phyloP scores from a whole-genome alignment of 2,329 filamentous ascomycete genomes.

The Paracorniculantispora psalliotae region DNA sequence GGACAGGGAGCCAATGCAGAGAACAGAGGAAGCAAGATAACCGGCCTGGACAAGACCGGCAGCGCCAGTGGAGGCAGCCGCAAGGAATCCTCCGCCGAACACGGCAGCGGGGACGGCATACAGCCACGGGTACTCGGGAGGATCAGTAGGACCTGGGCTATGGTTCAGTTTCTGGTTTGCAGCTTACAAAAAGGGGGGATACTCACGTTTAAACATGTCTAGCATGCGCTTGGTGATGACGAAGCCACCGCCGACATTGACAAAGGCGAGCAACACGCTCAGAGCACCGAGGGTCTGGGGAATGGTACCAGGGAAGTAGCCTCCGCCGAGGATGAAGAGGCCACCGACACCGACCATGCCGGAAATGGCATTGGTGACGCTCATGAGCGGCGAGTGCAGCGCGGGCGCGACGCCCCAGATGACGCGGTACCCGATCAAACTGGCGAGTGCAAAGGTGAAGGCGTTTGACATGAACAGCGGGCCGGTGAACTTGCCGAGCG shows the following conservation, averaged over 20 bases:
- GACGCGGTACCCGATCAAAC: slow-evolving; percentile 80
- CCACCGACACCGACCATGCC: slow-evolving; percentile 88
- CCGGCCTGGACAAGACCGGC: slow-evolving; percentile 82
- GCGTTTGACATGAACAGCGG: slow-evolving; percentile 84
- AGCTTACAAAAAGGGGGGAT: too few species aligned
- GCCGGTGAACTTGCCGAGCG: slow-evolving; percentile 73
- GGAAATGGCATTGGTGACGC: slow-evolving; percentile 87
- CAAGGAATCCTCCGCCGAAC: slow-evolving; percentile 77
- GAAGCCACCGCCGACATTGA: slow-evolving; percentile 85
- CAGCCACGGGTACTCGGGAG: slow-evolving; percentile 82
- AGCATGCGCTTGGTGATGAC: slow-evolving; percentile 92
- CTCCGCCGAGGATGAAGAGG: slow-evolving; percentile 83
- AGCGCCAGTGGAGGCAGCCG: slow-evolving; percentile 74
- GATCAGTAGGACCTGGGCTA: slow-evolving; percentile 65
- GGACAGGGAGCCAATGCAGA: slow-evolving; percentile 81
- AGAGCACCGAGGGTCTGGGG: slow-evolving; percentile 73
- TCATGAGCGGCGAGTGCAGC: slow-evolving; percentile 85
- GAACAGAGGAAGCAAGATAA: slow-evolving; percentile 76
- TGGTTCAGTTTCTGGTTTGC: slow-evolving; percentile 15
- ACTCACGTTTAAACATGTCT: slow-evolving; percentile 75
- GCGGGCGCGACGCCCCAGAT: slow-evolving; percentile 84
- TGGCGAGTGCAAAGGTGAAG: slow-evolving; percentile 79
- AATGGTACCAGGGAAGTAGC: slow-evolving; percentile 69
- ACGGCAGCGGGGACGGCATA: slow-evolving; percentile 72
- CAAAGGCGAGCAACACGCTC: slow-evolving; percentile 79